Base-by-base conservation (phyloP, 768 basidiomycete genomes). In the Phallus indusiatus region DNA sequence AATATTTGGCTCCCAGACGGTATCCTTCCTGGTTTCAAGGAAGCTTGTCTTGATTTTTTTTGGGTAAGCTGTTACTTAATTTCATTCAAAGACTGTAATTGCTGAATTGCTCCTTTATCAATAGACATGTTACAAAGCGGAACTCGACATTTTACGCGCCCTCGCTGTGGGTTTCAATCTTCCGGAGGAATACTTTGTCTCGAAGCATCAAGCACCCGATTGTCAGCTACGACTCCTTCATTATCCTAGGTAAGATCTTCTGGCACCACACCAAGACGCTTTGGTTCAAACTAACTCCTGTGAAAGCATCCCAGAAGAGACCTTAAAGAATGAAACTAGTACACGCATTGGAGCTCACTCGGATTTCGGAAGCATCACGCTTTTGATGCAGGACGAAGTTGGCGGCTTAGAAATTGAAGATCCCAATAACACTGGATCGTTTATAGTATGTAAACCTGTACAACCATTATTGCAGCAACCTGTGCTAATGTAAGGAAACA, bases 331-430 rank as follows among this genome's bases (percentile, higher is more conserved):
- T 12, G 70, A 76, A 7, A 66, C 72, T 14, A 61, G 80, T 5
- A 69, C 73, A 0, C 68, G 81, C 11, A 77, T 81, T 37, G 77
- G 75, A 10, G 75, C 75, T 0, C 63, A 65, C 48, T 62, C 67
- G 46, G 84, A 86, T 67, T 85, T 78, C 60, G 76, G 78, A 2
- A 79, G 74, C 0, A 71, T 83, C 17, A 86, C 84, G 55, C 68
- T 84, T 7, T 68, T 86, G 2, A 73, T 84, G 53, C 84, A 85
- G 68, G 83, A 85, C 63, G 72, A 76, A 5, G 73, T 77, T 1
- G 83, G 83, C 6, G 85, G 85, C 0, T 72, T 85, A 3, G 82
- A 86, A 64, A 78, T 85, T 5, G 81, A 84, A 65, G 76, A 80
- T 64, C 81, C 81, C 0, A 69, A 73, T 46, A 64, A 68, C 18